Conservation (phyloP, 768 basidiomycete species). For the Ramaria sp. region DNA sequence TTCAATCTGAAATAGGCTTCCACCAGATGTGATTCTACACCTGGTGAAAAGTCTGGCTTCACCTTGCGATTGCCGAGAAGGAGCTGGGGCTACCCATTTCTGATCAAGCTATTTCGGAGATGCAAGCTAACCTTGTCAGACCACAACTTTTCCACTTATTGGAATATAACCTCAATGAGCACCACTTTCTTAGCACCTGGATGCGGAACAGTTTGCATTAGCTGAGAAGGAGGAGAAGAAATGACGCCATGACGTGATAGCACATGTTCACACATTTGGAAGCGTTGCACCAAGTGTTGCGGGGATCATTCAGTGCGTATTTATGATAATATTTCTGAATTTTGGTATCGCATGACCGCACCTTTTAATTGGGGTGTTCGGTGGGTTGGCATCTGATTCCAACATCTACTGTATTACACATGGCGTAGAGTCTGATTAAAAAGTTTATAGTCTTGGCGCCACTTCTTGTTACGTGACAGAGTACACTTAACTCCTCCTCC, state of each 20-base stretch:
- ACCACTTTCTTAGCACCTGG: constrained; percentile 46
- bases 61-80: constrained; percentile 93
- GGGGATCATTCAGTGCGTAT: constrained; percentile 82
- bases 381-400: too few species aligned
- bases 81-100: constrained; percentile 85
- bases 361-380: too few species aligned
- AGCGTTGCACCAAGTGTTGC: constrained; percentile 88
- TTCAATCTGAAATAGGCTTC: too few species aligned
- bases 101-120: constrained; percentile 87
- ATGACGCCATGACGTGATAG: constrained; percentile 98
- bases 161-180: background rate
- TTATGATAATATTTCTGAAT: too few species aligned
- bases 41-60: constrained; percentile 90
- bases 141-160: background rate
- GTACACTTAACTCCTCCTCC: constrained; percentile 35
- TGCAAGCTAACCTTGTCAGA: constrained; percentile 83
- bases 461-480: constrained; percentile 99
- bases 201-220: constrained; percentile 80
- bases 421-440: too few species aligned
- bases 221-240: constrained; percentile 96
- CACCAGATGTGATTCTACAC: constrained; percentile 85
- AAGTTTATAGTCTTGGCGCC: constrained; percentile 61
- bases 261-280: constrained; percentile 97
- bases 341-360: too few species aligned
- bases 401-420: too few species aligned